Evolutionary conservation across 2,329 filamentous ascomycete species (phyloP), one percentile per base, ranked within the genome.

Genomic region (Aureobasidium sp.): DNA sequence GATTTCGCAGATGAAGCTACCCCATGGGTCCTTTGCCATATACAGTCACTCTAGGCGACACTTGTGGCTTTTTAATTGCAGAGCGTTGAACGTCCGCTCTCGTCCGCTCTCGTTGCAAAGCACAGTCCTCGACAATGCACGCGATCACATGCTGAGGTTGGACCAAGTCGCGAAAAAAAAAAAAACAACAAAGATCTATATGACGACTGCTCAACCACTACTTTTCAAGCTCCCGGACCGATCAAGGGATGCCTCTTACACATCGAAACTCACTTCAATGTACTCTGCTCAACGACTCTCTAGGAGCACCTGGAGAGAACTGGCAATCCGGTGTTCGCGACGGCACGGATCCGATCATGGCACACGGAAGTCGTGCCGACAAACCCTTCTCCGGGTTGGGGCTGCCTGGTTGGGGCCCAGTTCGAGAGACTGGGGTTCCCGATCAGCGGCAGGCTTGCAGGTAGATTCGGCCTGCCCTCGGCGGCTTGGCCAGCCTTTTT

Each of bases 381-480:
- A 48, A 44, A 32, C 32, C 20, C 27, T 57, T 13, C 43, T 48
- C 55, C 57, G 57, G 34, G 57, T 60, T 60, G 57, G 57, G 57
- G 57, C 24, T 60, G 34, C 57, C 36, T 51, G 44, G 44, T 51
- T 50, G 57, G 50, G 50, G 50, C 20, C 34, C 10, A 5, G 13
- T 26, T 39, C 37, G 20, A 32, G 50, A 39, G 50, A 29, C 41
- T 44, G 55, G 55, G 55, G 43, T 26, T 59, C 20, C 55, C 55
- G 55, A 59, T 48, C 32, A n/a, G 55, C 55, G 43, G 55, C 44
- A 39, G 17, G 41, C 27, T 17, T 43, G 41, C 41, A 44, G 27
- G 41, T 44, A 46, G 57, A 41, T 50, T 60, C 57, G 57, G 57
- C 26, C 46, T 51, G 57, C 48, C 46, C 57, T 60, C 57, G 57